Evolutionary conservation across 2,329 filamentous ascomycete genomes (phyloP), one percentile per base, ranked within the genome.

Genomic region (Phyllosticta capitalensis): DNA sequence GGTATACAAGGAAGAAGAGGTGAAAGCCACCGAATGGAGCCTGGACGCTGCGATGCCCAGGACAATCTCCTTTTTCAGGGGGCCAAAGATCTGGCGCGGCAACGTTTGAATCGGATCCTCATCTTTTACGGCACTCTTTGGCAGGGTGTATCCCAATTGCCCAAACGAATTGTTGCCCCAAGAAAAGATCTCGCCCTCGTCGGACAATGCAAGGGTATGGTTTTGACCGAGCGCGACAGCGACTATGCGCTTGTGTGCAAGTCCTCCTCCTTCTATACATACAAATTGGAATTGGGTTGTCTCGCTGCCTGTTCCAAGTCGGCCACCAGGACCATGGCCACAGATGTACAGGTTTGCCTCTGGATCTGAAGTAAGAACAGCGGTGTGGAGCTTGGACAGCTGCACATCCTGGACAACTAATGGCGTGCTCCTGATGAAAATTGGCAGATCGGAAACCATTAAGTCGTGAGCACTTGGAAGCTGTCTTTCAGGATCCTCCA

Each of bases 281-380:
- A 85, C 84, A 67, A 95, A 96, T 54, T 83, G 86, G 69, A 96
- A 97, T 50, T 90, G 84, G 0, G 92, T 96, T 51, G 86, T 88
- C 72, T 97, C 92, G 67, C 95, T 89, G 1, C 92, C 92, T 2
- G 91, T 85, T 1, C 94, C 94, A 24, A 99, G 81, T 55, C 94
- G 85, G 55, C 94, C 94, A 59, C 92, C 91, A 50, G 90, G 88
- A 0, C 94, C 94, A 70, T 96, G 89, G 1, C 94, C 94, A 70
- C 90, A 96, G 65, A 96, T 81, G 71, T 95, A 96, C 3, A 99
- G 79, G 67, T 99, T 99, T 0, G 90, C 90, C 55, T 92, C 84
- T 0, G 90, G 87, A 66, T 97, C 94, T 0, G 84, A 84, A 0
- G 94, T 97, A 28, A 99, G 72, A 45, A 99, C 83, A 1, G 91